Evolutionary conservation across 2,329 filamentous ascomycete genomes (phyloP).

Genomic region (Pseudocercospora vitis): DNA sequence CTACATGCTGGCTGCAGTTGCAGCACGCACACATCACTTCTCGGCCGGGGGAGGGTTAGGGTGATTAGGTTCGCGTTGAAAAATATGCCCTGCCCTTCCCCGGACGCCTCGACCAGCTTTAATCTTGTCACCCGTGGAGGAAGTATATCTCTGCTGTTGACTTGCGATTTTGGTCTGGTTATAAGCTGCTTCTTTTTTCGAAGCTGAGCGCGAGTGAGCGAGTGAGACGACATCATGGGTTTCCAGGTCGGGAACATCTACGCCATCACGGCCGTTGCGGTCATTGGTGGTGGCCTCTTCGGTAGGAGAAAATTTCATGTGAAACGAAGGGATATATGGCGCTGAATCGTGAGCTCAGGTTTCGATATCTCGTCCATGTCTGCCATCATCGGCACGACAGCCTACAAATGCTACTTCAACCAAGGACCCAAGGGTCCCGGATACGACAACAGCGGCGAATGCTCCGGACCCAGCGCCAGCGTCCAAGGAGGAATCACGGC

Average conservation of each 20-base stretch:
- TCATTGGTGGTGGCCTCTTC: constrained; percentile 67
- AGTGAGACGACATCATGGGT: not conserved
- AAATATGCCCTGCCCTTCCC: constrained; percentile 2
- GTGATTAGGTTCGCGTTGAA: too few relatives aligned
- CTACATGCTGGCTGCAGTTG: too few relatives aligned
- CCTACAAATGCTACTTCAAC: constrained; percentile 71
- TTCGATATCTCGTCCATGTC: constrained; percentile 76
- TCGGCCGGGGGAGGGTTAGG: too few relatives aligned
- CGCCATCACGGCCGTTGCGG: constrained; percentile 56
- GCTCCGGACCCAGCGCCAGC: constrained; percentile 53
- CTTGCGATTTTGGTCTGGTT: too few relatives aligned
- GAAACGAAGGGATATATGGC: too few relatives aligned
- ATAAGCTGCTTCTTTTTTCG: too few relatives aligned
- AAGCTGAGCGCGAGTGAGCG: too few relatives aligned
- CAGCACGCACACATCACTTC: too few relatives aligned
- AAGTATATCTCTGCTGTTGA: too few relatives aligned
- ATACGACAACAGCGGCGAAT: constrained; percentile 36
- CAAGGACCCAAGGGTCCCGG: constrained; percentile 47
- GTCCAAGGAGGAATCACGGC: constrained; percentile 68
- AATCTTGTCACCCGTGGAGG: too few relatives aligned
- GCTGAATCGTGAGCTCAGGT: constrained; percentile 43
- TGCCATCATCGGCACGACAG: constrained; percentile 57
- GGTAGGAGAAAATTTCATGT: constrained; percentile 9
- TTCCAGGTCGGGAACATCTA: constrained; percentile 54
- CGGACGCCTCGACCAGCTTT: not conserved